Base-by-base conservation (phyloP, 441 rosid genomes). In the Gossypium gossypioides region DNA sequence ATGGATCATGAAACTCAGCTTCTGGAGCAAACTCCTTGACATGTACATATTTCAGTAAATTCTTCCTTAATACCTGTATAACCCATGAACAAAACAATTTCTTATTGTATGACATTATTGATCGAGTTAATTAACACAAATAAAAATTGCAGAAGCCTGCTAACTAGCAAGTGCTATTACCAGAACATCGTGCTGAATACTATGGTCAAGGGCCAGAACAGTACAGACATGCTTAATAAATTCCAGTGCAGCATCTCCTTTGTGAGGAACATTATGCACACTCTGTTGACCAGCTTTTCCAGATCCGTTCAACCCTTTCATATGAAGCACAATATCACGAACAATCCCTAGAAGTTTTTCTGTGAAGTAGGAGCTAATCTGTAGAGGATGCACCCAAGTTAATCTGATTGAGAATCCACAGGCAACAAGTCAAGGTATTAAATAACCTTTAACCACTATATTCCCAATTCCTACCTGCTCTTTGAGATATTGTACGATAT, bases 11-110 rank as follows among this genome's bases (percentile, higher is more conserved):
- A 82, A 91, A 91, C 76, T 88, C 95, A 2, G 96, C 97, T 84
- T 95, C 97, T 59, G 92, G 94, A 78, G 92, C 91, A 80, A 81
- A 91, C 80, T 95, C 99, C 85, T 81, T 83, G 24, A 91, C 88
- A 18, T 79, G 84, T 15, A 86, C 89, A 72, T 88, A 92, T 82
- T 86, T 92, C 81, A 95, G 74, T 52, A 95, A 85, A 80, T 92
- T 95, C 84, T 68, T 92, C 80, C 93, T 86, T 92, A 95, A 84
- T 75, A 95, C 88, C 97, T 90, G 80, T 32, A 55, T 51, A 75
- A 19, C 48, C 72, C 18, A 40, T 1, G 42, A 60, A 70, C 19
- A 24, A 21, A 57, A 15, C 29, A 21, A 8, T 64, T 25, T 75
- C 19, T 9, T n/a, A n/a, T 7, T 2, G 67, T 13, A 68, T 50